phyloP scores from a whole-genome alignment of 352 stramenopile genomes.

The Phytophthora pini region DNA sequence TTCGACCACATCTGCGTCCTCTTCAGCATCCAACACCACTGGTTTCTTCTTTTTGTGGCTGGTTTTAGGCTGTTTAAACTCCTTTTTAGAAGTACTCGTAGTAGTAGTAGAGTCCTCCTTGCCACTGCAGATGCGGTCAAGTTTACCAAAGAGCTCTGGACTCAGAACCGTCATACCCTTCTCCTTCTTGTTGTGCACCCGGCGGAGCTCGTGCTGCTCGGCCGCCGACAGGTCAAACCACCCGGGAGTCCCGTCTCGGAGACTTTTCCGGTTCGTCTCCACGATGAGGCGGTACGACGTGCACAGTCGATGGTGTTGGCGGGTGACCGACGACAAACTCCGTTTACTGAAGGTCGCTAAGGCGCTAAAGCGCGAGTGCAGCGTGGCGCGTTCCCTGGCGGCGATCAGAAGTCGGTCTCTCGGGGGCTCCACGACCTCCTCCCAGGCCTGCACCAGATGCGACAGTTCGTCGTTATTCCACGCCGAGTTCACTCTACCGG shows the following conservation, averaged over 20 bases:
- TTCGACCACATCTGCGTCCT: slow-evolving; percentile 11
- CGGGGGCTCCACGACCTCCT: slow-evolving; percentile 40
- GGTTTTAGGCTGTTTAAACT: slow-evolving; percentile 5
- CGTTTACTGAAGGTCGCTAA: slow-evolving; percentile 14
- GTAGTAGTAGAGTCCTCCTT: slow-evolving; percentile 7
- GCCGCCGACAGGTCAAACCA: slow-evolving; percentile 43
- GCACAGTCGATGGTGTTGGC: slow-evolving; percentile 40
- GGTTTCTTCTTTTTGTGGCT: slow-evolving; percentile 24
- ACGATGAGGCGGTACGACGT: slow-evolving; percentile 44
- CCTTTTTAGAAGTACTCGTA: slow-evolving; percentile 18
- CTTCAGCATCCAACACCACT: slow-evolving; percentile 4
- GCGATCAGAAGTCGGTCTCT: slow-evolving; percentile 31
- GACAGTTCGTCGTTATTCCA: slow-evolving; percentile 37
- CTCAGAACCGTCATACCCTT: slow-evolving; percentile 37
- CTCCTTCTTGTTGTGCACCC: slow-evolving; percentile 32
- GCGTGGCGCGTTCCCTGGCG: slow-evolving; percentile 21
- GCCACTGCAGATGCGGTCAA: slow-evolving; percentile 36
- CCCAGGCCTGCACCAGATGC: slow-evolving; percentile 42
- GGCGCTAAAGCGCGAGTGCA: slow-evolving; percentile 43
- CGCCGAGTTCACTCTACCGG: slow-evolving; percentile 24
- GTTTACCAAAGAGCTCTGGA: slow-evolving; percentile 30
- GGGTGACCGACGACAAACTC: slow-evolving; percentile 35
- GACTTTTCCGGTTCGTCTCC: slow-evolving; percentile 32
- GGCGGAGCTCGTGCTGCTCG: slow-evolving; percentile 39
- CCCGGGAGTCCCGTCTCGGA: slow-evolving; percentile 10